A percentile compares a stretch with the other conserved stretches of the same genome.
Evolutionary conservation across 768 basidiomycete species (phyloP).

Genomic region (Hemileccinum rubropunctum): DNA sequence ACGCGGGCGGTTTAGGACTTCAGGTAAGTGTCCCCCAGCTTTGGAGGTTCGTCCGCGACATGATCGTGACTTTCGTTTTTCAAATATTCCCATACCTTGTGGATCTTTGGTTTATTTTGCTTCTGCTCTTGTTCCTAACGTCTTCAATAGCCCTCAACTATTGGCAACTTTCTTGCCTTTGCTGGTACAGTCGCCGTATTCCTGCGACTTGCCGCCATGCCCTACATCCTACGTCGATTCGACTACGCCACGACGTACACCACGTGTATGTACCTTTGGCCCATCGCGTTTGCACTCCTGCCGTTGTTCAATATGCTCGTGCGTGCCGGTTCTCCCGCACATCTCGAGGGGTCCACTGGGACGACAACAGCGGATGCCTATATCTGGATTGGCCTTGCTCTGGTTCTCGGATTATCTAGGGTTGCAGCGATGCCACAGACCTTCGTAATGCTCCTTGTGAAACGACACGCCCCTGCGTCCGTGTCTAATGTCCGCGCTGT

Average conservation of each 20-base stretch:
- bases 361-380: slow-evolving; percentile 5
- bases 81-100: too few relatives aligned
- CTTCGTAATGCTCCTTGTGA: slow-evolving; percentile 56
- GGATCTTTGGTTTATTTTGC: neutral
- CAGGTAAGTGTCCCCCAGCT: slow-evolving; percentile 32
- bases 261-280: slow-evolving; percentile 7
- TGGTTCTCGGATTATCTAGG: slow-evolving; percentile 38
- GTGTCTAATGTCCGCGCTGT: slow-evolving; percentile 6
- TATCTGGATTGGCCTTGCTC: slow-evolving; percentile 48
- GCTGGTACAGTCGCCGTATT: slow-evolving; percentile 45
- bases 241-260: slow-evolving; percentile 6
- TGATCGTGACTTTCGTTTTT: neutral
- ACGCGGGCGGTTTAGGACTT: slow-evolving; percentile 52
- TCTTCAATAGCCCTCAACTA: slow-evolving; percentile 43
- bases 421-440: slow-evolving; percentile 33
- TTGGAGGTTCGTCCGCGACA: too few relatives aligned
- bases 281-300: neutral
- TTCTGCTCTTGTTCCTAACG: too few relatives aligned
- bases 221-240: slow-evolving; percentile 22
- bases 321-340: neutral
- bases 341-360: neutral
- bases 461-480: slow-evolving; percentile 43
- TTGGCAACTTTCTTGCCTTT: slow-evolving; percentile 53
- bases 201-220: slow-evolving; percentile 50
- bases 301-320: slow-evolving; percentile 5